Percentiles rank a stretch among this genome's conserved stretches.
These are phyloP conservation scores for Candida bentonensis DNA, from an alignment of 805 yeast genomes.

Conservation along the genomic window DNA sequence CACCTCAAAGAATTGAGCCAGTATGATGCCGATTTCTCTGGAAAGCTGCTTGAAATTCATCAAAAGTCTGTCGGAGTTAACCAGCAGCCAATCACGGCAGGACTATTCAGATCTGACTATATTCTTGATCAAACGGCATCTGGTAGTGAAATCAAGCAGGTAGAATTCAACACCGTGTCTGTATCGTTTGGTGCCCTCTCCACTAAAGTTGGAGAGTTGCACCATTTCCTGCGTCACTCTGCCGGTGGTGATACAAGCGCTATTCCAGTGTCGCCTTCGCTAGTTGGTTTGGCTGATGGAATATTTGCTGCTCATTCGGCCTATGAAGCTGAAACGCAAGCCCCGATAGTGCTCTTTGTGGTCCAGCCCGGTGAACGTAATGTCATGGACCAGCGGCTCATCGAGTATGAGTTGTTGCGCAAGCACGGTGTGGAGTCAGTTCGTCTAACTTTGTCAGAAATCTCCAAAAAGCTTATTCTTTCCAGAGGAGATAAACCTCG, in stretches of 20 bases:
- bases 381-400: slow-evolving; percentile 76
- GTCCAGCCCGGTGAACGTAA: slow-evolving; percentile 81
- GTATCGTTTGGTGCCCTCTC: slow-evolving; percentile 92
- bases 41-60: slow-evolving; percentile 54
- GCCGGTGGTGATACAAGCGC: slow-evolving; percentile 31
- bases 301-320: slow-evolving; percentile 49
- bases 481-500: slow-evolving; percentile 17
- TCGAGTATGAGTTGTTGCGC: slow-evolving; percentile 57
- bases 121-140: slow-evolving; percentile 37
- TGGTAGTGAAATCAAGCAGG: slow-evolving; percentile 59
- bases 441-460: slow-evolving; percentile 55
- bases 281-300: slow-evolving; percentile 47
- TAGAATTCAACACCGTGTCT: slow-evolving; percentile 91
- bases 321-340: slow-evolving; percentile 26
- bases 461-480: slow-evolving; percentile 29
- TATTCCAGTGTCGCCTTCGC: slow-evolving; percentile 59
- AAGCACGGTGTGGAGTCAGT: slow-evolving; percentile 43
- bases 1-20: slow-evolving; percentile 31
- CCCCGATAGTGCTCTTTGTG: slow-evolving; percentile 46
- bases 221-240: slow-evolving; percentile 35
- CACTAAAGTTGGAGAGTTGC: slow-evolving; percentile 63
- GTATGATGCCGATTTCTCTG: slow-evolving; percentile 69
- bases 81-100: slow-evolving; percentile 47
- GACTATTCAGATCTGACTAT: slow-evolving; percentile 84
- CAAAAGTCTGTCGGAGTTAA: slow-evolving; percentile 24